A percentile compares a stretch with the other conserved stretches of the same genome.
Conservation (phyloP, 108 stramenopile genomes). For the Cyclotella atomus region DNA sequence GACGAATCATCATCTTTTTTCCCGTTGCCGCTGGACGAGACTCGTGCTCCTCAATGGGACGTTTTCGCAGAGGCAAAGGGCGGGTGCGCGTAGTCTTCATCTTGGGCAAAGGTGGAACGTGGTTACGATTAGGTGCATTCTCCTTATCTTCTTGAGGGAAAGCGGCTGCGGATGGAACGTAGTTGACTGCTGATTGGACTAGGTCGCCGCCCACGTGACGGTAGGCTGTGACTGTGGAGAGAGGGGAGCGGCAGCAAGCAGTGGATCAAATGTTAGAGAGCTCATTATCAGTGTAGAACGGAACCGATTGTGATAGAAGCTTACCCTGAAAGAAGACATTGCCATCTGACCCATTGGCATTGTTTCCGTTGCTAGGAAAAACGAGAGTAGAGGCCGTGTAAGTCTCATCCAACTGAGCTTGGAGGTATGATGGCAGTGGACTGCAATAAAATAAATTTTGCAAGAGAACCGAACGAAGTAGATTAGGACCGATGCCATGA, state of each 20-base stretch:
- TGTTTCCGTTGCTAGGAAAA: conserved; percentile 7
- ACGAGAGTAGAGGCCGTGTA: conserved; percentile 35
- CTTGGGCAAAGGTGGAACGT: not conserved
- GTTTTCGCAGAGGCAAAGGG: conserved; percentile 39
- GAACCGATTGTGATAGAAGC: not conserved
- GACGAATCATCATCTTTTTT: conserved; percentile 25
- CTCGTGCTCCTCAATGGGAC: conserved; percentile 19
- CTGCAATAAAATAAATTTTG: not conserved
- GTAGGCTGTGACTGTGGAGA: conserved; percentile 26
- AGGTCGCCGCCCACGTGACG: conserved; percentile 11
- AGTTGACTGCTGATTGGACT: conserved; percentile 17
- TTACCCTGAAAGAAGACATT: conserved; percentile 23
- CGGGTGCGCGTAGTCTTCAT: not conserved
- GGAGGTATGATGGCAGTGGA: conserved; percentile 38
- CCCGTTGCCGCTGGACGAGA: not conserved
- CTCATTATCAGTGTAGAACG: not conserved
- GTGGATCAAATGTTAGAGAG: not conserved
- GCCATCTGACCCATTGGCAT: not conserved
- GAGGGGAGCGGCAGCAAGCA: not conserved
- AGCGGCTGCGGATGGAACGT: conserved; percentile 5
- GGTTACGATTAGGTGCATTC: no score
- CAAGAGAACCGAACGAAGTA: no score
- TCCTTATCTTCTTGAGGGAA: conserved; percentile 12
- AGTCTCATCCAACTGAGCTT: conserved; percentile 48
- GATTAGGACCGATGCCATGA: not conserved